Evolutionary conservation across 768 basidiomycete genomes (phyloP).

Genomic region (Guyanaporus albipodus): DNA sequence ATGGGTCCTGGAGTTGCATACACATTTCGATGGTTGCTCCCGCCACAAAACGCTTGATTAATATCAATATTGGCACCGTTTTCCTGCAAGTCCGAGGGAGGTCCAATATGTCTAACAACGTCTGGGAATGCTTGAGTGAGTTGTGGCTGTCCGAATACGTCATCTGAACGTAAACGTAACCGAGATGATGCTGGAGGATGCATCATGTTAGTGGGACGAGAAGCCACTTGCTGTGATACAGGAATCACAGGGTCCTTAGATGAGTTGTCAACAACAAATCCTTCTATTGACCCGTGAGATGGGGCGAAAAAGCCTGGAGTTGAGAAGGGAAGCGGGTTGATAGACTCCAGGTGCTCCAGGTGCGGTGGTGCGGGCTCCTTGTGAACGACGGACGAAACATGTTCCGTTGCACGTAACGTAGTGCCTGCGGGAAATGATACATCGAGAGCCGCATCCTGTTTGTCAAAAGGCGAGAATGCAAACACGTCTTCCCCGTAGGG

Average conservation of each 20-base stretch:
- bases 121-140: constrained; percentile 2
- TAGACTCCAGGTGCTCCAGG: not conserved
- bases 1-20: constrained; percentile 52
- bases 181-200: constrained; percentile 6
- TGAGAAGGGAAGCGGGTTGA: constrained; percentile 19
- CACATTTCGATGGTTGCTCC: constrained; percentile 11
- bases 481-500: constrained; percentile 21
- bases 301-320: constrained; percentile 22
- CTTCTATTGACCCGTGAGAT: not conserved
- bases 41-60: constrained; percentile 1
- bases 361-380: not conserved
- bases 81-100: constrained; percentile 15
- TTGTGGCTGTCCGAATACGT: constrained; percentile 6
- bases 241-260: constrained; percentile 2
- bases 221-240: constrained; percentile 9
- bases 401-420: not conserved
- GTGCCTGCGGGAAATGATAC: constrained; percentile 1
- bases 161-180: constrained; percentile 17
- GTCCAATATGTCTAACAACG: constrained; percentile 1
- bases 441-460: not conserved
- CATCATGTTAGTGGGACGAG: constrained; percentile 7
- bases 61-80: constrained; percentile 1
- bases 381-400: not conserved
- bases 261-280: not conserved
- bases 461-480: constrained; percentile 29